Percentiles rank a stretch among this genome's conserved stretches.
Conservation (phyloP, 2,329 filamentous ascomycete genomes). For the Sclerotiophoma versabilis region DNA sequence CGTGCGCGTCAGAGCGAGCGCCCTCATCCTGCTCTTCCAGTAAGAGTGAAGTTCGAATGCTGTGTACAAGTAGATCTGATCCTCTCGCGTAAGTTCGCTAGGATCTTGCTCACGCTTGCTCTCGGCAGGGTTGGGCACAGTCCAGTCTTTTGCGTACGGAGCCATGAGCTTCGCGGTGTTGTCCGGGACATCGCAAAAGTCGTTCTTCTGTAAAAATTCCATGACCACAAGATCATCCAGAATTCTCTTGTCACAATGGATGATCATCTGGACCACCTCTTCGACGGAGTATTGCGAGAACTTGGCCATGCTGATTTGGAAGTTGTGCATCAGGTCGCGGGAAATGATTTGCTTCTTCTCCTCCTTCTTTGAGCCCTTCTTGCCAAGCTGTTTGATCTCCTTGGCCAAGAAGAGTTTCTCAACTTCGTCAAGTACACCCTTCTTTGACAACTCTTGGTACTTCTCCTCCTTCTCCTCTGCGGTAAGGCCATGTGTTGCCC, state of each 20-base stretch:
- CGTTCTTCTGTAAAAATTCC: constrained; percentile 94
- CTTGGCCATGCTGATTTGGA: constrained; percentile 84
- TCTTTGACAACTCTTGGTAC: constrained; percentile 89
- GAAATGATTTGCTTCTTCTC: constrained; percentile 99
- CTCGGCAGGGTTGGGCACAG: constrained; percentile 79
- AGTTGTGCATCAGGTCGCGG: constrained; percentile 69
- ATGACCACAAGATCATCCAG: constrained; percentile 90
- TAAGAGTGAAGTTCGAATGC: constrained; percentile 96
- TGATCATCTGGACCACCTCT: constrained; percentile 88
- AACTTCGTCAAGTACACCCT: constrained; percentile 95
- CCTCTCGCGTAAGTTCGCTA: constrained; percentile 85
- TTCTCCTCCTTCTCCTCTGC: constrained; percentile 91
- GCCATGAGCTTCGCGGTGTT: constrained; percentile 91
- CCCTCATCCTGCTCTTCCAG: constrained; percentile 97
- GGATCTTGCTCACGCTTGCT: constrained; percentile 86
- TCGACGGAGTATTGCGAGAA: constrained; percentile 86
- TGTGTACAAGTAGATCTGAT: constrained; percentile 93
- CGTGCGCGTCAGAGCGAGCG: constrained; percentile 80
- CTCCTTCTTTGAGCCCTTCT: constrained; percentile 75
- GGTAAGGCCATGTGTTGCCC: constrained; percentile 87
- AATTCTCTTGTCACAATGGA: constrained; percentile 90
- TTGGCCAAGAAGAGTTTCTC: constrained; percentile 98
- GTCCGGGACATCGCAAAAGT: constrained; percentile 90
- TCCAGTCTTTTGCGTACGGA: constrained; percentile 96
- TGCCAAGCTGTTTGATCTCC: constrained; percentile 87